These are phyloP conservation scores for Cercospora janseana DNA, from an alignment of 2,329 filamentous ascomycete species.

Conservation along the genomic window DNA sequence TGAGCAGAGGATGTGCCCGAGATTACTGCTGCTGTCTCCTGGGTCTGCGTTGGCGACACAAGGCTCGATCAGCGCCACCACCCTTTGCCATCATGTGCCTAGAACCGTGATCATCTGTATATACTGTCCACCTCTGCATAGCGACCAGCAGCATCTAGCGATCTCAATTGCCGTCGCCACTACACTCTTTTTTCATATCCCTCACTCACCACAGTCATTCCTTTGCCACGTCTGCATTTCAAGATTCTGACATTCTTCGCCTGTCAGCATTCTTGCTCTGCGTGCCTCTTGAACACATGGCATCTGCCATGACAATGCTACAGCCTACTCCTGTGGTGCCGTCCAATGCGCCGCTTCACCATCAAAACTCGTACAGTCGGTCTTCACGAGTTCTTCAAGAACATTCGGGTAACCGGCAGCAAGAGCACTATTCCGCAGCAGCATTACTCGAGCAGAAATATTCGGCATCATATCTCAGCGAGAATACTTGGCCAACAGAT, in stretches of 20 bases:
- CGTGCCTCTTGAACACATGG: constrained; percentile 34
- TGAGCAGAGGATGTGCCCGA: constrained; percentile 32
- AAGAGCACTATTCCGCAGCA: constrained; percentile 28
- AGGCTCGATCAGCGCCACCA: constrained; percentile 36
- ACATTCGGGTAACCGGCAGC: constrained; percentile 44
- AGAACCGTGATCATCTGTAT: constrained; percentile 26
- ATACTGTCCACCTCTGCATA: constrained; percentile 33
- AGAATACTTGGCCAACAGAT: constrained; percentile 27
- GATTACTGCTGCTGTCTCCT: constrained; percentile 34
- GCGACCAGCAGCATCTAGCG: constrained; percentile 19
- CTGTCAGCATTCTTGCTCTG: constrained; percentile 43
- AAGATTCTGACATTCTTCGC: constrained; percentile 31
- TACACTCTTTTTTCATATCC: constrained; percentile 20
- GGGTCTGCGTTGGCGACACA: constrained; percentile 33
- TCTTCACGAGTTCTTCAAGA: constrained; percentile 42
- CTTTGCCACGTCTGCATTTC: constrained; percentile 47
- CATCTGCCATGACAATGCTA: constrained; percentile 29
- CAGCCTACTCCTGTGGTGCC: constrained; percentile 43
- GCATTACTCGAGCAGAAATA: constrained; percentile 39
- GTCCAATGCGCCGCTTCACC: constrained; percentile 44
- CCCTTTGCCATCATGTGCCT: constrained; percentile 29
- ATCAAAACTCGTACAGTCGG: constrained; percentile 30
- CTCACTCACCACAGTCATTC: constrained; percentile 43
- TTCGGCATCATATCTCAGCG: constrained; percentile 31
- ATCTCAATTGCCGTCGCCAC: constrained; percentile 16